A percentile compares a stretch with the other conserved stretches of the same genome.
phyloP scores from a whole-genome alignment of 441 rosid species.

The Corymbia citriodora region DNA sequence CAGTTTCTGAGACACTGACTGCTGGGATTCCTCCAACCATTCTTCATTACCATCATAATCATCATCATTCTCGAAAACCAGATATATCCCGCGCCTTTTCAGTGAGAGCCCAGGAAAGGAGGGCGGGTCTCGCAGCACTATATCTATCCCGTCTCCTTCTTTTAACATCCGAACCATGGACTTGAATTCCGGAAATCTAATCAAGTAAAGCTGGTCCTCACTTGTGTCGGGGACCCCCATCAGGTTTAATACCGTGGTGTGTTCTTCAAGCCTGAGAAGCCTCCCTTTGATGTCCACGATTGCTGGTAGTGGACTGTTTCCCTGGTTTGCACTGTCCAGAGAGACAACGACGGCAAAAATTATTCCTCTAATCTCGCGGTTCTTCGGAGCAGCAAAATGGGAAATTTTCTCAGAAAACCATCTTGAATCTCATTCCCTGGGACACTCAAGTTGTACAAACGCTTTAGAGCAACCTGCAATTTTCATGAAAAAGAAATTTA shows the following conservation, averaged over 20 bases:
- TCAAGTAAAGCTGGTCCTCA: not conserved
- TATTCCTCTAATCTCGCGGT: not conserved
- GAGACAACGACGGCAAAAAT: not conserved
- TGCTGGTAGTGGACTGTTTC: not conserved
- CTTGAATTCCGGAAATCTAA: not conserved
- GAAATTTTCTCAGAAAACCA: not conserved
- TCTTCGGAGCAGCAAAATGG: not conserved
- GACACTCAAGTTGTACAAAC: too few relatives aligned
- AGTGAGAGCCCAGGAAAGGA: not conserved
- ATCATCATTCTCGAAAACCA: not conserved
- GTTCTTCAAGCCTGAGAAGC: not conserved
- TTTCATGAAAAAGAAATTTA: too few relatives aligned
- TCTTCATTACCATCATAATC: not conserved
- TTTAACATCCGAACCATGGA: not conserved
- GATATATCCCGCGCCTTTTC: not conserved
- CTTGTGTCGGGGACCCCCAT: not conserved
- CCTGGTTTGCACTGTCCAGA: not conserved
- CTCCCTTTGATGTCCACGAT: not conserved
- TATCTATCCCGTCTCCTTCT: not conserved
- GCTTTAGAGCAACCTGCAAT: too few relatives aligned
- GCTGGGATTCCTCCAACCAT: not conserved
- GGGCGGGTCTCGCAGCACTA: not conserved
- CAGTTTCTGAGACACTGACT: not conserved
- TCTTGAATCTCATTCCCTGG: not conserved
- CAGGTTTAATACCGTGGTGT: not conserved